Conservation (phyloP, 768 basidiomycete genomes). For the Russula earlei region DNA sequence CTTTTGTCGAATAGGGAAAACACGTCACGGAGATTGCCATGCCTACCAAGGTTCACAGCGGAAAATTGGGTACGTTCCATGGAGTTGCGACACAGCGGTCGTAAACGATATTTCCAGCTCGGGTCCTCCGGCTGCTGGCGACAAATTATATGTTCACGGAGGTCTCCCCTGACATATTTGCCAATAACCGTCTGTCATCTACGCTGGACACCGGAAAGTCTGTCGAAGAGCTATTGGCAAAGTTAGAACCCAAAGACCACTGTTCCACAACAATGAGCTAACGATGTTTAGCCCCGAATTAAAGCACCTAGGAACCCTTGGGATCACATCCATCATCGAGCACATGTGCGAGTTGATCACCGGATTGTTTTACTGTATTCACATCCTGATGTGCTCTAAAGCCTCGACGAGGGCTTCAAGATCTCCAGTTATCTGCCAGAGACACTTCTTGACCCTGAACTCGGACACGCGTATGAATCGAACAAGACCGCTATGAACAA, state of each 20-base stretch:
- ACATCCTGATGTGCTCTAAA: not conserved
- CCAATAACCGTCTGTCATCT: conserved; percentile 24
- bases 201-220: conserved; percentile 27
- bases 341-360: conserved; percentile 1
- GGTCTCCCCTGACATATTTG: conserved; percentile 23
- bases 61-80: conserved; percentile 14
- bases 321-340: conserved; percentile 4
- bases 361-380: not conserved
- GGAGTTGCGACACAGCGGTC: not conserved
- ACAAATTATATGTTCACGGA: conserved; percentile 26
- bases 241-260: not conserved
- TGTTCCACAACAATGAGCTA: not conserved
- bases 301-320: conserved; percentile 7
- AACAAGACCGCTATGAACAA: not conserved
- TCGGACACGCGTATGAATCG: not conserved
- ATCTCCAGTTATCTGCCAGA: conserved; percentile 21
- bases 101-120: conserved; percentile 11
- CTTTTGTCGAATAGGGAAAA: conserved; percentile 2
- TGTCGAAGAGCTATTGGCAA: conserved; percentile 18
- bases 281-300: conserved; percentile 1
- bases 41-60: conserved; percentile 20
- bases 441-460: conserved; percentile 14
- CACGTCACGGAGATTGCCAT: conserved; percentile 32
- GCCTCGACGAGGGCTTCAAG: conserved; percentile 22
- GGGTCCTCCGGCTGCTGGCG: conserved; percentile 25